A percentile compares a stretch with the other conserved stretches of the same genome.
These are phyloP conservation scores for Omphalotus olearius DNA, from an alignment of 1,284 basidiomycete genomes.

Conservation along the genomic window DNA sequence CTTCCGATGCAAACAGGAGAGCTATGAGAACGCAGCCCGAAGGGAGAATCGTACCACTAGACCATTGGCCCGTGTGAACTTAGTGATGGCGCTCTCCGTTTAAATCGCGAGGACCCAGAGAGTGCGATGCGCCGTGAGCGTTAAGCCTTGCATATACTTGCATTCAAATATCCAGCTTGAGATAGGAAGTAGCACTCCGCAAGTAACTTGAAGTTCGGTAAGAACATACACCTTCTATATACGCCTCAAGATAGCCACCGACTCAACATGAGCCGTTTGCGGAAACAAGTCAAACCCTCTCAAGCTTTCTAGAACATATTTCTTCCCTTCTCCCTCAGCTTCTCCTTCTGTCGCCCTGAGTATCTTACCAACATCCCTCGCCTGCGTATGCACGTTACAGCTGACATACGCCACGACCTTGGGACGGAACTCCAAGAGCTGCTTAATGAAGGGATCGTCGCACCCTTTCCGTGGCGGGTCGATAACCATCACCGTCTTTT, in stretches of 20 bases:
- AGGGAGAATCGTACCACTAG: no score
- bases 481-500: conserved; percentile 70
- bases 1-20: no score
- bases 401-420: conserved; percentile 84
- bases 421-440: conserved; percentile 71
- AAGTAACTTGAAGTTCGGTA: no score
- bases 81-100: no score
- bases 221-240: conserved; percentile 5
- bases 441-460: conserved; percentile 77
- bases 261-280: conserved; percentile 88
- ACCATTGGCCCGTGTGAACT: no score
- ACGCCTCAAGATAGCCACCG: conserved; percentile 64
- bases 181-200: no score
- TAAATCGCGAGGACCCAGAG: no score
- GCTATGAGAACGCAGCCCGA: no score
- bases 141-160: no score
- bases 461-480: conserved; percentile 93
- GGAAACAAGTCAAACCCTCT: conserved; percentile 91
- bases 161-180: no score
- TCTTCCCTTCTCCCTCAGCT: conserved; percentile 34
- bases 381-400: conserved; percentile 92
- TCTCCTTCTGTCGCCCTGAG: conserved; percentile 42
- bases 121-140: no score
- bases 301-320: conserved; percentile 74
- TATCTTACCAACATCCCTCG: conserved; percentile 77